Evolutionary conservation across 2,329 filamentous ascomycete species (phyloP).

Genomic region (Rutstroemia sp.): DNA sequence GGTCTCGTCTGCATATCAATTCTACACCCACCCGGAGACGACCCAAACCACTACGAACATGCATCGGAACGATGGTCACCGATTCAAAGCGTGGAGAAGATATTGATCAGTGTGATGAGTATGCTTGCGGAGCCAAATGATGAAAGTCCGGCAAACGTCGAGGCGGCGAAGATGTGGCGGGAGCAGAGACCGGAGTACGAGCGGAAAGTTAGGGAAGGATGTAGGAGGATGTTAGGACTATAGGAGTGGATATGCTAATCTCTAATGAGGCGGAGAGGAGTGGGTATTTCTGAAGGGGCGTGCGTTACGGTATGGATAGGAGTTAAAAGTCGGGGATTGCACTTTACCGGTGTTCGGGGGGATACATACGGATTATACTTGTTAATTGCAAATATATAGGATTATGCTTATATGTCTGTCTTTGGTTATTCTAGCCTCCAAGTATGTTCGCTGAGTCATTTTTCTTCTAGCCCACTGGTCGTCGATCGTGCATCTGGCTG

Average conservation of each 20-base stretch:
- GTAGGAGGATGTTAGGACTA: constrained; percentile 70
- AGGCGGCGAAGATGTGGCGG: constrained; percentile 94
- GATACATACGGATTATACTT: no score
- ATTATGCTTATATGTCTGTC: no score
- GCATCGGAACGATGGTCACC: constrained; percentile 94
- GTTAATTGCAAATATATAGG: no score
- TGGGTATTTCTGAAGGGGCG: no score
- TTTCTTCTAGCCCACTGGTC: no score
- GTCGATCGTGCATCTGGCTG: no score
- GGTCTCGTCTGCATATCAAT: constrained; percentile 98
- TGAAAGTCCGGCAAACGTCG: constrained; percentile 91
- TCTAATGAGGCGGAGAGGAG: no score
- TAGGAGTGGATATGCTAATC: constrained; percentile 28
- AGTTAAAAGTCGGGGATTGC: no score
- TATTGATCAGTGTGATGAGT: constrained; percentile 93
- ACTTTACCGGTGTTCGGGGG: no score
- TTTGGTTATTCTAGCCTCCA: no score
- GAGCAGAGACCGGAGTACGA: constrained; percentile 81
- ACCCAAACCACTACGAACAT: constrained; percentile 97
- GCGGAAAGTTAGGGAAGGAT: constrained; percentile 73
- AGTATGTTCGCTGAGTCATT: no score
- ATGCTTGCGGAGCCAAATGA: constrained; percentile 98
- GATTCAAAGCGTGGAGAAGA: constrained; percentile 97
- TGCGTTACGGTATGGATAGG: no score
- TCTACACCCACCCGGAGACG: constrained; percentile 89